phyloP scores from a whole-genome alignment of 2,329 filamentous ascomycete genomes.

The Calonectria naviculata region DNA sequence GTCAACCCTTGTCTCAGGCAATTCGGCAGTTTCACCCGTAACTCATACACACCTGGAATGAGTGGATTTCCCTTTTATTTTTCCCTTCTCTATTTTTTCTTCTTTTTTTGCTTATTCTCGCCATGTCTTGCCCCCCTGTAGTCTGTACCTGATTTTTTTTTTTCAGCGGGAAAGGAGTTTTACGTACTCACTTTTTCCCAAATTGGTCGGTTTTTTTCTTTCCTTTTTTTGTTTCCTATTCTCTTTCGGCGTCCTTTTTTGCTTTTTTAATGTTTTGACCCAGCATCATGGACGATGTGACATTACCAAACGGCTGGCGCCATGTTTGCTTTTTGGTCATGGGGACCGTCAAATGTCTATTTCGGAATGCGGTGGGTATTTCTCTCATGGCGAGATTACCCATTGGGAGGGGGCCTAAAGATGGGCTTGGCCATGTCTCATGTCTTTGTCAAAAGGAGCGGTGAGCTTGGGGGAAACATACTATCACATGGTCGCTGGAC shows the following conservation, averaged over 20 bases:
- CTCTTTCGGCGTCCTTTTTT: neutral
- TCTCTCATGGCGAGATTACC: neutral
- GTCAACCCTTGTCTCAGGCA: neutral
- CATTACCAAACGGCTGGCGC: conserved; percentile 1
- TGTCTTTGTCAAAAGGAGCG: conserved; percentile 6
- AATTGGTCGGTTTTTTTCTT: neutral
- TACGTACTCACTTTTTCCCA: neutral
- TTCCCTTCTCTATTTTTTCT: neutral
- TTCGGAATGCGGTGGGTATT: neutral
- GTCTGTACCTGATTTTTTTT: too few species aligned
- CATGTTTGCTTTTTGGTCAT: neutral
- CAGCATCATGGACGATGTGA: neutral
- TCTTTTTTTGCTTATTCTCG: neutral
- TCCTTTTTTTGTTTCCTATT: neutral
- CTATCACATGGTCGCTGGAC: neutral
- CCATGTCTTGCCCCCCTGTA: neutral
- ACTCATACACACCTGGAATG: neutral
- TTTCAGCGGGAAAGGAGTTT: too few species aligned
- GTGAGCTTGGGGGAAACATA: neutral
- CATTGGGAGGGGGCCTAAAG: neutral
- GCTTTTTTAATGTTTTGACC: neutral
- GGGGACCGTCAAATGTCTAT: neutral
- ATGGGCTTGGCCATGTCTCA: conserved; percentile 7
- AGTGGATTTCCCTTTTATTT: neutral
- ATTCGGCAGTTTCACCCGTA: neutral